phyloP scores from a whole-genome alignment of 768 basidiomycete species.

The Mycena polygramma region DNA sequence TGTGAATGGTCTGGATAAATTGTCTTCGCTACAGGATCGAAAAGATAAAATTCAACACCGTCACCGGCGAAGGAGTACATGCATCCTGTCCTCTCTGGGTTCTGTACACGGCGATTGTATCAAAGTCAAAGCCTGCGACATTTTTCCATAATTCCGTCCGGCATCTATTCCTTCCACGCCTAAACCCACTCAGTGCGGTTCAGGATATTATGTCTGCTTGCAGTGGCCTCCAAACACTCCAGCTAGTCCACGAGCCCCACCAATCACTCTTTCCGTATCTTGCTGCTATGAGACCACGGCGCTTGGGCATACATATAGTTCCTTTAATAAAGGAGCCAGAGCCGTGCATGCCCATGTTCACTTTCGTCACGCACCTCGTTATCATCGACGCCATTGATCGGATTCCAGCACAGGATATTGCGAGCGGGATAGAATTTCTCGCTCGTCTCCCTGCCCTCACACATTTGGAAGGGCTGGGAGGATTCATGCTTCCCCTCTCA shows the following conservation, averaged over 20 bases:
- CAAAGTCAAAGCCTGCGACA: not conserved
- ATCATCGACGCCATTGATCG: not conserved
- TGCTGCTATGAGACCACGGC: not conserved
- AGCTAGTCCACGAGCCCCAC: not conserved
- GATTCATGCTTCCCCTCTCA: not conserved
- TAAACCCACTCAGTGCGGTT: no score
- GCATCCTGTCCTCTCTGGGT: no score
- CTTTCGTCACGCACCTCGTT: not conserved
- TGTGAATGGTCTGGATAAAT: no score
- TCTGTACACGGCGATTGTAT: not conserved
- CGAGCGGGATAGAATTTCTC: not conserved
- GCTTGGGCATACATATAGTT: not conserved
- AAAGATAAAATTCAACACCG: no score
- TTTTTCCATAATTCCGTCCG: not conserved
- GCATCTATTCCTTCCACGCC: no score
- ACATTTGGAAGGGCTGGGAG: not conserved
- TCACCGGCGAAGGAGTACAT: no score
- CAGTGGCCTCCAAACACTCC: not conserved
- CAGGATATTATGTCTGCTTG: not conserved
- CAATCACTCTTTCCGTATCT: not conserved
- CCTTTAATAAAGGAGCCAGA: no score
- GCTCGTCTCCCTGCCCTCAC: constrained; percentile 1
- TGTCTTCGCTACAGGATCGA: no score
- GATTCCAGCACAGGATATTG: not conserved
- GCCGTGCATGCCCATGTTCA: no score